Conservation (phyloP, 208 protist genomes). For the Trypanosoma cruzi region DNA sequence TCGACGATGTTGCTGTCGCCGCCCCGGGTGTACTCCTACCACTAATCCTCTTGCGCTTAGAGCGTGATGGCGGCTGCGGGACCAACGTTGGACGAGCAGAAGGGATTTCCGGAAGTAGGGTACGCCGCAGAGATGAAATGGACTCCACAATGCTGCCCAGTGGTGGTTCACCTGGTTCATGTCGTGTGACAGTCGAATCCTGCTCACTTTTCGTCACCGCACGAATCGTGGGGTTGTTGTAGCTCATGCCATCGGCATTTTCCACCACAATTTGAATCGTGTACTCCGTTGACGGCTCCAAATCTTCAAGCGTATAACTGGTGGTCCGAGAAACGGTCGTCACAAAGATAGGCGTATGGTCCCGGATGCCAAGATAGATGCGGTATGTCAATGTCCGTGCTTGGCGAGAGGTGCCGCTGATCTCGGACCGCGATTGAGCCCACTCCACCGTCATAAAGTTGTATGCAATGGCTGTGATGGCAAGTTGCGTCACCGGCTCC, state of each 20-base stretch:
- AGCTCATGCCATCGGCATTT: slow-evolving; percentile 82
- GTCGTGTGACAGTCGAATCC: slow-evolving; percentile 37
- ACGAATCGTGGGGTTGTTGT: slow-evolving; percentile 76
- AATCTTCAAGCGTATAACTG: slow-evolving; percentile 51
- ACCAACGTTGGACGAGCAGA: slow-evolving; percentile 10
- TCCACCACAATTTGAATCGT: slow-evolving; percentile 81
- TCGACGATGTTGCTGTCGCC: not conserved
- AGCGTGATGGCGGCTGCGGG: slow-evolving; percentile 6
- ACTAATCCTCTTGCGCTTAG: not conserved
- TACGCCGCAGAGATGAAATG: not conserved
- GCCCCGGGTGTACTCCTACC: not conserved
- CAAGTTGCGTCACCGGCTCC: slow-evolving; percentile 69
- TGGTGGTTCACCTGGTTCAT: slow-evolving; percentile 2
- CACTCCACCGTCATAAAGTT: slow-evolving; percentile 75
- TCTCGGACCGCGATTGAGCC: slow-evolving; percentile 44
- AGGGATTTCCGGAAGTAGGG: slow-evolving; percentile 29
- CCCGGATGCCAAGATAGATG: slow-evolving; percentile 57
- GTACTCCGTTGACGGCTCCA: slow-evolving; percentile 80
- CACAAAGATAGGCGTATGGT: slow-evolving; percentile 37
- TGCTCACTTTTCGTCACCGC: slow-evolving; percentile 71
- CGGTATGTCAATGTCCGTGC: slow-evolving; percentile 38
- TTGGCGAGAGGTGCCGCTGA: slow-evolving; percentile 16
- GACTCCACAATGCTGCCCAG: slow-evolving; percentile 14
- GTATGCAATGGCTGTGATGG: slow-evolving; percentile 55
- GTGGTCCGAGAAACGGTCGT: slow-evolving; percentile 30